Conservation (phyloP, 768 basidiomycete species). For the Dioszegia hungarica region DNA sequence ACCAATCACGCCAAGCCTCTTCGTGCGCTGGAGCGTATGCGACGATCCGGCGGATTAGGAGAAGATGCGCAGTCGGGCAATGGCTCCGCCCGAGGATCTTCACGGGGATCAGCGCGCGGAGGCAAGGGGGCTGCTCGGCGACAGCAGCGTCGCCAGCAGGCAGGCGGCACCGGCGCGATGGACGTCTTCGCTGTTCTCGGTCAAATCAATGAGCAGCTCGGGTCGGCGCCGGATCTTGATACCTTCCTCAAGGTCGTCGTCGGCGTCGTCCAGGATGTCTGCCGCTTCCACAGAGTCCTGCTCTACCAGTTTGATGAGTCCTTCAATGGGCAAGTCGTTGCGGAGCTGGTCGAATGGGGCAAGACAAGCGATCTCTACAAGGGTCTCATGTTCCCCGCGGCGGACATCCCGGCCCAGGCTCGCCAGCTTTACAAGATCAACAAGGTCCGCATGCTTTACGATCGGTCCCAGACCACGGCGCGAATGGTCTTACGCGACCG, state of each 20-base stretch:
- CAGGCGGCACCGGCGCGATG: slow-evolving; percentile 57
- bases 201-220: slow-evolving; percentile 76
- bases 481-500: slow-evolving; percentile 62
- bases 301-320: slow-evolving; percentile 75
- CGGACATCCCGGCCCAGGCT: slow-evolving; percentile 56
- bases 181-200: slow-evolving; percentile 72
- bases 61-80: slow-evolving; percentile 7
- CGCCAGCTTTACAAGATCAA: slow-evolving; percentile 67
- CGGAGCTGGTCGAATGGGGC: slow-evolving; percentile 74
- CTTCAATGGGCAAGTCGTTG: slow-evolving; percentile 74
- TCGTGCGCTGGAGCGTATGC: slow-evolving; percentile 64
- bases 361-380: slow-evolving; percentile 67
- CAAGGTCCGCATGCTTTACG: slow-evolving; percentile 72
- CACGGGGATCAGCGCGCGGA: background rate
- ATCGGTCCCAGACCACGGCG: slow-evolving; percentile 67
- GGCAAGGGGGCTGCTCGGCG: slow-evolving; percentile 17
- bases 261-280: slow-evolving; percentile 69
- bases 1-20: slow-evolving; percentile 65
- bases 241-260: slow-evolving; percentile 68
- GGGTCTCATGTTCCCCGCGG: slow-evolving; percentile 45
- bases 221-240: slow-evolving; percentile 61
- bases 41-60: slow-evolving; percentile 50
- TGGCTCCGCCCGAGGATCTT: background rate
- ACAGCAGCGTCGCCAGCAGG: background rate
- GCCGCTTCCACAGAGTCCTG: slow-evolving; percentile 74